A percentile compares a stretch with the other conserved stretches of the same genome.
Evolutionary conservation across 495 filamentous ascomycete species (phyloP).

Genomic region (Trichoderma asperelloides): DNA sequence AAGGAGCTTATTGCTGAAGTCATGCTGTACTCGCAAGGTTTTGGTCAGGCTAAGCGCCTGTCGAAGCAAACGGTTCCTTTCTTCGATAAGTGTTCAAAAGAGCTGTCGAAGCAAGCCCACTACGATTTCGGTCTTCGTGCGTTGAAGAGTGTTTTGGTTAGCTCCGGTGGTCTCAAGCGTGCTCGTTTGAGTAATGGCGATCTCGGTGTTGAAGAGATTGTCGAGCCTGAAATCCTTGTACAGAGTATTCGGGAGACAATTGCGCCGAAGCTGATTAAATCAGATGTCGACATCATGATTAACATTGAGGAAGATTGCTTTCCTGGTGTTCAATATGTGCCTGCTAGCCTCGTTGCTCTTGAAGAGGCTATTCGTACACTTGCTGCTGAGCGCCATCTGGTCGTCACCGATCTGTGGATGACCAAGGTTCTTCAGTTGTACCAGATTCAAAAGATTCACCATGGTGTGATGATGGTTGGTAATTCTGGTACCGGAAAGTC

Average conservation of each 20-base stretch:
- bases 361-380: constrained; percentile 73
- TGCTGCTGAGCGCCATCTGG: constrained; percentile 70
- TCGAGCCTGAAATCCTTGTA: constrained; percentile 97
- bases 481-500: constrained; percentile 94
- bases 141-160: constrained; percentile 95
- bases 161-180: constrained; percentile 92
- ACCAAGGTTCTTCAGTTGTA: constrained; percentile 92
- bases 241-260: constrained; percentile 98
- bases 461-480: constrained; percentile 99
- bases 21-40: constrained; percentile 99
- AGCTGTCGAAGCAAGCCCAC: constrained; percentile 90
- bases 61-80: constrained; percentile 95
- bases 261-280: constrained; percentile 87
- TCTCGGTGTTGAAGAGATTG: constrained; percentile 59
- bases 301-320: constrained; percentile 78
- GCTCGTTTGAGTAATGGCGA: constrained; percentile 52
- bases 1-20: constrained; percentile 99
- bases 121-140: constrained; percentile 98
- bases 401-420: constrained; percentile 91
- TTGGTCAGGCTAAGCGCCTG: constrained; percentile 85
- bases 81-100: constrained; percentile 78
- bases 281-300: constrained; percentile 82
- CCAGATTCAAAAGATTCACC: constrained; percentile 95
- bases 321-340: constrained; percentile 85
- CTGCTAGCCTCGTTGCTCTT: constrained; percentile 72